Conservation (phyloP, 345 rosid genomes). For the Salix exigua region DNA sequence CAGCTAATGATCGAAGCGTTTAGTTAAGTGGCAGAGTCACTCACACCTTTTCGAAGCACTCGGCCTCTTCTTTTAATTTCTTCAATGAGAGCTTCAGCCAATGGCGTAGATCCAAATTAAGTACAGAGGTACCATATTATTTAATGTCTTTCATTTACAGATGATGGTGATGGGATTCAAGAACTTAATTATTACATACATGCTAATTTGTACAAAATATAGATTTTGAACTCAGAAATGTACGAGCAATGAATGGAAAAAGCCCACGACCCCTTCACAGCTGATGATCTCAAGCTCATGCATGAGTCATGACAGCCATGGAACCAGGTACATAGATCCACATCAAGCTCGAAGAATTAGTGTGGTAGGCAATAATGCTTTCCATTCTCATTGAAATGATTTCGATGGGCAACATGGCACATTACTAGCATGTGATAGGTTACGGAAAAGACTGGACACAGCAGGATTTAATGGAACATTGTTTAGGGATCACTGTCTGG, state of each 20-base stretch:
- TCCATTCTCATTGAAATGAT: not conserved
- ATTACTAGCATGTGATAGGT: not conserved
- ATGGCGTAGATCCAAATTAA: not conserved
- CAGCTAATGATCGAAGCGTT: not conserved
- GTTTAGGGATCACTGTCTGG: not conserved
- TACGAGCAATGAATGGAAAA: not conserved
- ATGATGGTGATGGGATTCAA: not conserved
- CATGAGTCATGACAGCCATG: not conserved
- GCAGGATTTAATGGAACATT: not conserved
- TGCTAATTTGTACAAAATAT: not conserved
- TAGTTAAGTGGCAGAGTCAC: not conserved
- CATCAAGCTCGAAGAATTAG: not conserved
- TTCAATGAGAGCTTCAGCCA: not conserved
- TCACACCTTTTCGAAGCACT: not conserved
- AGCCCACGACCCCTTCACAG: not conserved
- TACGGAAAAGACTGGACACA: not conserved
- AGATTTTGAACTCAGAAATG: not conserved
- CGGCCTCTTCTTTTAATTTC: not conserved
- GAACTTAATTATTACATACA: not conserved
- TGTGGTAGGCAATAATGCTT: not conserved
- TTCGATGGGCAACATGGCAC: not conserved
- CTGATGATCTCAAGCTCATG: not conserved
- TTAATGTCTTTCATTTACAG: constrained; percentile 5
- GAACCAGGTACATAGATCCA: not conserved
- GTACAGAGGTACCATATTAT: not conserved